Base-by-base conservation (phyloP, 2,329 filamentous ascomycete species). In the Leptosphaerulina australis region DNA sequence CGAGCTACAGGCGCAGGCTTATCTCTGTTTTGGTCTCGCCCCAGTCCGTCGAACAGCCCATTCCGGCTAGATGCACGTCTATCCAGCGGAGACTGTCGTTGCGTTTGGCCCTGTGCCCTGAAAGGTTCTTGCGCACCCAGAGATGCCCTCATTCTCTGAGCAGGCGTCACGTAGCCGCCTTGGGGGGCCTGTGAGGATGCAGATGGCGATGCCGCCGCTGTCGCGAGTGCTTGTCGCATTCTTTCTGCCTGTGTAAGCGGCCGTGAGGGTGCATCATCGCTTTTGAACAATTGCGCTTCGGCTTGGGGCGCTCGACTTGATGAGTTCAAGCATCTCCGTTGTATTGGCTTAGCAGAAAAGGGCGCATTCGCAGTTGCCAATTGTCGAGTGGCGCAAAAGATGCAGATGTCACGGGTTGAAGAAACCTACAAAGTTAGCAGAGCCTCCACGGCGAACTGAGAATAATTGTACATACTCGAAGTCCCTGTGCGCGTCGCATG, bases 331-430 rank as follows among this genome's bases (percentile, higher is more conserved):
- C 64, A 40, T 38, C 71, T 58, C 30, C 63, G 63, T 34, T 73
- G 70, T n/a, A 58, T 44, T n/a, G 59, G 26, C 7, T 33, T 30
- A 3, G 61, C 39, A 14, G 63, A 17, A 36, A 45, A 41, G 21
- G 53, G 56, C 11, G 50, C 31, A 38, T 61, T 60, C 40, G 58
- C 55, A 20, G 55, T 53, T 44, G 62, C 56, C 36, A 64, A 38
- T 59, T 69, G 68, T 33, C 68, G 66, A 49, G 67, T 66, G 62
- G 71, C 69, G 65, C 71, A 74, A 41, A 74, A 71, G 58, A 71
- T 56, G 60, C 71, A 74, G 38, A 74, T 58, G 44, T 72, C 63
- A 55, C 69, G 70, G 52, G 69, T 63, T 22, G 69, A 64, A 26
- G 68, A 66, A 12, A 63, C 64, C 71, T 74, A 28, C 21, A 22